Base-by-base conservation (phyloP, 805 yeast species). In the Cyberlindnera lachancei region DNA sequence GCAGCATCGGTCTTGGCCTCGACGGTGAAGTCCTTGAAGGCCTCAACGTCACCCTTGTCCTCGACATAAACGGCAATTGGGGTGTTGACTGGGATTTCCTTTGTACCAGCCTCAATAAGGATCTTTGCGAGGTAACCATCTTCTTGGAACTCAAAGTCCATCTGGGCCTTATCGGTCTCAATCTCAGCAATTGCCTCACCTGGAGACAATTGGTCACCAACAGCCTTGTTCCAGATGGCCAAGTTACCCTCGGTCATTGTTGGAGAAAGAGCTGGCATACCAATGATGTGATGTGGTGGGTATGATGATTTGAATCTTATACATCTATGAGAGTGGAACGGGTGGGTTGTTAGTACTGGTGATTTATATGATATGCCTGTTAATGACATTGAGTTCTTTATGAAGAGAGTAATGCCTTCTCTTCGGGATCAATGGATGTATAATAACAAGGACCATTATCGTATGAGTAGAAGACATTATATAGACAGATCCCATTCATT, bases 201-300 rank as follows among this genome's bases (percentile, higher is more conserved):
- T 15, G 96, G 92, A 19, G 71, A 52, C 45, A 92, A 75, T 59
- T 74, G 63, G 58, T 92, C 98, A 53, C 98, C 98, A 23, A 79
- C 84, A 27, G 73, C 61, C 68, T 88, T 92, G 56, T 77, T 72
- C 98, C 98, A 92, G 38, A 75, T 68, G 24, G 90, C 90, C 44
- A 92, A 67, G 59, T 76, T 80, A 57, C 98, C 98, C 56, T 84
- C 90, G 40, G 96, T 83, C 99, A 92, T 92, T 34, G 99, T 92
- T 45, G 99, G 98, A n/a, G 97, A 90, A 52, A 92, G 68, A 8
- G 99, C 98, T 30, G 98, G 99, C 98, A 92, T 92, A 58, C 79
- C 80, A 50, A 92, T 86, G 53, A 92, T 78, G 39, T 82, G 75
- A 63, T 92, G 96, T 15, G 76, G 61, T 22, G 95, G 95, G 63